Evolutionary conservation across 192 early-diverging fungal species (phyloP).

Genomic region (Glomus cerebriforme): DNA sequence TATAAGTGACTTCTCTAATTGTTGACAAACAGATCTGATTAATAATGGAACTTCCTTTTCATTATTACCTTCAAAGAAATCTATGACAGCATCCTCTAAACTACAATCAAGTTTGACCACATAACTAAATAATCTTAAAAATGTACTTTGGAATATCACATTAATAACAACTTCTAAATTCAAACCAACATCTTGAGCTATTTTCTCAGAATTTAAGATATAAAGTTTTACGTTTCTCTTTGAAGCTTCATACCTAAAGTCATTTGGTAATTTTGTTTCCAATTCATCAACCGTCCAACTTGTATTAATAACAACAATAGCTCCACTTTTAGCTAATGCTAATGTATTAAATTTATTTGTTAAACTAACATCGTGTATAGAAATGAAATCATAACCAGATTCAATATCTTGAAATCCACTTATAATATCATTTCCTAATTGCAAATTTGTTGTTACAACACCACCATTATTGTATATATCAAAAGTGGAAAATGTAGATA

Average conservation of each 20-base stretch:
- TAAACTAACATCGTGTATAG: slow-evolving; percentile 63
- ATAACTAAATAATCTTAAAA: slow-evolving; percentile 36
- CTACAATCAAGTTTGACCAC: neutral
- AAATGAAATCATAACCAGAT: slow-evolving; percentile 57
- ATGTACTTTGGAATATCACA: slow-evolving; percentile 60
- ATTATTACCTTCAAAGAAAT: slow-evolving; percentile 35
- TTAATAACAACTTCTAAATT: slow-evolving; percentile 56
- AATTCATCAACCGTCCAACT: slow-evolving; percentile 69
- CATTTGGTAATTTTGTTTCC: slow-evolving; percentile 64
- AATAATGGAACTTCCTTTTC: slow-evolving; percentile 28
- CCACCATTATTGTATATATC: slow-evolving; percentile 64
- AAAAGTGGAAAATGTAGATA: slow-evolving; percentile 48
- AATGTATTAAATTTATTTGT: slow-evolving; percentile 64
- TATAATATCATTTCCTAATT: slow-evolving; percentile 48
- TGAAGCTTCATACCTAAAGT: slow-evolving; percentile 58
- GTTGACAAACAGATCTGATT: slow-evolving; percentile 22
- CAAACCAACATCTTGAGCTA: slow-evolving; percentile 59
- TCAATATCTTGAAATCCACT: slow-evolving; percentile 41
- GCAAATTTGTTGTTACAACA: slow-evolving; percentile 58
- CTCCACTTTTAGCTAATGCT: slow-evolving; percentile 48
- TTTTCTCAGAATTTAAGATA: slow-evolving; percentile 62
- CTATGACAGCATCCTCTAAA: slow-evolving; percentile 26
- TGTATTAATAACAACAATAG: slow-evolving; percentile 66
- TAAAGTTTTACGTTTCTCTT: slow-evolving; percentile 57
- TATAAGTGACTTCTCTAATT: slow-evolving; percentile 35